Evolutionary conservation across 2,329 filamentous ascomycete genomes (phyloP).

Genomic region (Ophiosphaerella korrae): DNA sequence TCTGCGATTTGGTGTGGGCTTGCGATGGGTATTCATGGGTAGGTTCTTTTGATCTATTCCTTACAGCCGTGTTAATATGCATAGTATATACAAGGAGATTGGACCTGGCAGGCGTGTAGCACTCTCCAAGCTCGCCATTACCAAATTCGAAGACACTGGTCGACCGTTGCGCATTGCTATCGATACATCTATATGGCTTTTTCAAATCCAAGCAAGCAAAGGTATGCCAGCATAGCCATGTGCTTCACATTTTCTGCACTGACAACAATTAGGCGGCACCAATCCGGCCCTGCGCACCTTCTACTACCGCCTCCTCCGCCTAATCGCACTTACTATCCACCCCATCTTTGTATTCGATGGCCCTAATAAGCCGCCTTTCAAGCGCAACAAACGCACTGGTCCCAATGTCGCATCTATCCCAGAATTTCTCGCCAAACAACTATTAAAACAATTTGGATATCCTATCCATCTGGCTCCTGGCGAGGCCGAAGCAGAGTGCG

Average conservation of each 20-base stretch:
- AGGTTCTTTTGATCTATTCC: constrained; percentile 3
- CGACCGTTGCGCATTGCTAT: constrained; percentile 85
- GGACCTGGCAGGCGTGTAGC: constrained; percentile 79
- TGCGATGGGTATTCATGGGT: constrained; percentile 50
- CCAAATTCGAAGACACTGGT: constrained; percentile 71
- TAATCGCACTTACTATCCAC: constrained; percentile 78
- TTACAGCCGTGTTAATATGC: constrained; percentile 16
- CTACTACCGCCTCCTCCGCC: constrained; percentile 84
- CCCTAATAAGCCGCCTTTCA: constrained; percentile 81
- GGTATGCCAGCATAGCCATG: constrained; percentile 50
- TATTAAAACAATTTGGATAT: constrained; percentile 86
- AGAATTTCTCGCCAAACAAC: constrained; percentile 77
- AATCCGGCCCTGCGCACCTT: constrained; percentile 91
- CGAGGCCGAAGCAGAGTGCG: constrained; percentile 96
- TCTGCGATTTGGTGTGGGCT: constrained; percentile 16
- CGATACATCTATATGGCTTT: constrained; percentile 97
- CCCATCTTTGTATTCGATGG: constrained; percentile 92
- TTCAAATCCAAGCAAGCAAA: constrained; percentile 84
- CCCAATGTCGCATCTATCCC: constrained; percentile 69
- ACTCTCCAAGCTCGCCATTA: constrained; percentile 79
- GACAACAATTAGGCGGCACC: constrained; percentile 65
- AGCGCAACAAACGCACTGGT: constrained; percentile 77
- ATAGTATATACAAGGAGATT: constrained; percentile 87
- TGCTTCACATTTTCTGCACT: constrained; percentile 7
- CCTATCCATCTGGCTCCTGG: constrained; percentile 85